Evolutionary conservation across 495 filamentous ascomycete species (phyloP).

Genomic region (Aspergillus kassunensis): DNA sequence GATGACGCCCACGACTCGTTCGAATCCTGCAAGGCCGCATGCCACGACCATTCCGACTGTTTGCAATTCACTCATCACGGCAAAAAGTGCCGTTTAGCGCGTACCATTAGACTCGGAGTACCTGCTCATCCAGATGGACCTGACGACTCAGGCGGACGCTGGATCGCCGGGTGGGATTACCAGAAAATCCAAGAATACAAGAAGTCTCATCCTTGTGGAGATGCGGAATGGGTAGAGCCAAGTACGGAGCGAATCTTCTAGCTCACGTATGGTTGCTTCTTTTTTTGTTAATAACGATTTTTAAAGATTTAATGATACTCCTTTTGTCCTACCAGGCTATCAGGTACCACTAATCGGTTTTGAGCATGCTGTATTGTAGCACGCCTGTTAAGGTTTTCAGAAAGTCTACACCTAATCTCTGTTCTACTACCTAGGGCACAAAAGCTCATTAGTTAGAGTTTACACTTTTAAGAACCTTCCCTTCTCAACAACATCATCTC

Average conservation of each 20-base stretch:
- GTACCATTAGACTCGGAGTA: slow-evolving; percentile 24
- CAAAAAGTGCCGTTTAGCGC: slow-evolving; percentile 24
- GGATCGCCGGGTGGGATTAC: slow-evolving; percentile 32
- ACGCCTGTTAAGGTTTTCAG: too few species aligned
- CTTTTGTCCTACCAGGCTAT: too few species aligned
- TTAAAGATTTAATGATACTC: background rate
- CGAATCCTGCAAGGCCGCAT: slow-evolving; percentile 24
- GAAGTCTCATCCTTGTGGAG: slow-evolving; percentile 15
- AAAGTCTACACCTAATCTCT: too few species aligned
- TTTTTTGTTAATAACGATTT: background rate
- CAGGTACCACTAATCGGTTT: too few species aligned
- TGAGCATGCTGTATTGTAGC: too few species aligned
- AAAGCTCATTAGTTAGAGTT: too few species aligned
- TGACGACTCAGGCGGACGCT: slow-evolving; percentile 5
- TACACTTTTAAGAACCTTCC: too few species aligned
- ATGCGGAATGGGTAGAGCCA: slow-evolving; percentile 29
- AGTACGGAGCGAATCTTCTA: slow-evolving; percentile 30
- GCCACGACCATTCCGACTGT: slow-evolving; percentile 25
- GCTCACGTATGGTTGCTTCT: slow-evolving; percentile 3
- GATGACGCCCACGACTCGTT: slow-evolving; percentile 22
- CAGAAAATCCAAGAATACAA: slow-evolving; percentile 27
- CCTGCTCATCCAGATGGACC: slow-evolving; percentile 3
- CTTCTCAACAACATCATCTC: too few species aligned
- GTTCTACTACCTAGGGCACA: too few species aligned
- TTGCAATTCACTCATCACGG: slow-evolving; percentile 28